phyloP scores from a whole-genome alignment of 2,329 filamentous ascomycete genomes.

The Grosmannia huntii region DNA sequence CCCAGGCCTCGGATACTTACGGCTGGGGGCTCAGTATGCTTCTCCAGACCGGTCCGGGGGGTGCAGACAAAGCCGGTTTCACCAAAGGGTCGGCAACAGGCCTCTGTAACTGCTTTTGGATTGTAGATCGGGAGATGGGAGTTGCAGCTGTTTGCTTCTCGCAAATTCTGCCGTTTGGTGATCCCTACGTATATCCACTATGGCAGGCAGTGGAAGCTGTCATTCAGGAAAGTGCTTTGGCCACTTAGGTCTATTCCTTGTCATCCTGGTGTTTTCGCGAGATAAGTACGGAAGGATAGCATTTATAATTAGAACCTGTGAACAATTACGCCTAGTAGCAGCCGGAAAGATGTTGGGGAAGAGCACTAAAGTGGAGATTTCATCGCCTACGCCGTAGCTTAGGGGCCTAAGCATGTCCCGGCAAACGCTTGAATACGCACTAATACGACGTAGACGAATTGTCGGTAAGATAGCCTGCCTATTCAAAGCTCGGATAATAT shows the following conservation, averaged over 20 bases:
- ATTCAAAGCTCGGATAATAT: too few relatives aligned
- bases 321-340: too few relatives aligned
- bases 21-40: background rate
- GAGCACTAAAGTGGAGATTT: too few relatives aligned
- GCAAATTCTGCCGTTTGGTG: background rate
- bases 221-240: background rate
- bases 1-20: background rate
- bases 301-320: too few relatives aligned
- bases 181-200: background rate
- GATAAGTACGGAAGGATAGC: too few relatives aligned
- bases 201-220: background rate
- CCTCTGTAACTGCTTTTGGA: background rate
- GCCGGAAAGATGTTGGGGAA: too few relatives aligned
- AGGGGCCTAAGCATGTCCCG: too few relatives aligned
- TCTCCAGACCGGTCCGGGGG: background rate
- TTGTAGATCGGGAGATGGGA: background rate
- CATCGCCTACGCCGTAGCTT: too few relatives aligned
- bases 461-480: too few relatives aligned
- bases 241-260: background rate
- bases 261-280: too few relatives aligned
- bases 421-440: too few relatives aligned
- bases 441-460: too few relatives aligned
- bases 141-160: background rate
- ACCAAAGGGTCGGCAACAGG: background rate
- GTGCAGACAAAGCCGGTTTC: background rate